Percentiles rank a stretch among this genome's conserved stretches.
These are phyloP conservation scores for Aspergillus oerlinghausenensis DNA, from an alignment of 2,329 filamentous ascomycete genomes.

Conservation along the genomic window DNA sequence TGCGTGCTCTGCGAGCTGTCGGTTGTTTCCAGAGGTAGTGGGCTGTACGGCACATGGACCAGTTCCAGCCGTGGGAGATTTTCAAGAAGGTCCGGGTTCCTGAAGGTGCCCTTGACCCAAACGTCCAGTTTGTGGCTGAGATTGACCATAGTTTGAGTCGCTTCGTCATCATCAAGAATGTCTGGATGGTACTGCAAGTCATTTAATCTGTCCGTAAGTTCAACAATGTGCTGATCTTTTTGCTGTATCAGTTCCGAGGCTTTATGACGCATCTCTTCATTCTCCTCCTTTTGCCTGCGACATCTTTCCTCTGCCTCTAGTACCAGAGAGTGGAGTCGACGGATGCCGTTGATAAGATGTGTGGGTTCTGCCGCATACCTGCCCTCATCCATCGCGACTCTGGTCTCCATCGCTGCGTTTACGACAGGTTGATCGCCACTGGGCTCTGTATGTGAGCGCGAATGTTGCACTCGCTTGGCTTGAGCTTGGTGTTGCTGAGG, in stretches of 20 bases:
- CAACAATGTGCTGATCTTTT: conserved; percentile 7
- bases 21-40: not conserved
- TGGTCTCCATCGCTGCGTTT: not conserved
- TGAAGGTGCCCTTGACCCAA: conserved; percentile 14
- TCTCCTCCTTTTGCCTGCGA: not conserved
- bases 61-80: not conserved
- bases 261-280: not conserved
- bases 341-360: not conserved
- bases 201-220: conserved; percentile 2
- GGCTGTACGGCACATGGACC: not conserved
- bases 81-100: not conserved
- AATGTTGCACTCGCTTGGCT: not conserved
- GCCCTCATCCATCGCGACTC: not conserved
- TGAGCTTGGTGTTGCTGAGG: not conserved
- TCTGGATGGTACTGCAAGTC: not conserved
- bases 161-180: conserved; percentile 12
- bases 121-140: conserved; percentile 9
- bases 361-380: not conserved
- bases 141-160: conserved; percentile 2
- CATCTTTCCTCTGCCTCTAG: not conserved
- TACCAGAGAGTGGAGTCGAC: not conserved
- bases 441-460: too few species aligned
- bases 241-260: not conserved
- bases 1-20: not conserved
- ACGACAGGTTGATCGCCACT: too few species aligned